Percentiles rank a stretch among this genome's conserved stretches.
Evolutionary conservation across 139 green algal species (phyloP).

Genomic region (Chlorella sp.): DNA sequence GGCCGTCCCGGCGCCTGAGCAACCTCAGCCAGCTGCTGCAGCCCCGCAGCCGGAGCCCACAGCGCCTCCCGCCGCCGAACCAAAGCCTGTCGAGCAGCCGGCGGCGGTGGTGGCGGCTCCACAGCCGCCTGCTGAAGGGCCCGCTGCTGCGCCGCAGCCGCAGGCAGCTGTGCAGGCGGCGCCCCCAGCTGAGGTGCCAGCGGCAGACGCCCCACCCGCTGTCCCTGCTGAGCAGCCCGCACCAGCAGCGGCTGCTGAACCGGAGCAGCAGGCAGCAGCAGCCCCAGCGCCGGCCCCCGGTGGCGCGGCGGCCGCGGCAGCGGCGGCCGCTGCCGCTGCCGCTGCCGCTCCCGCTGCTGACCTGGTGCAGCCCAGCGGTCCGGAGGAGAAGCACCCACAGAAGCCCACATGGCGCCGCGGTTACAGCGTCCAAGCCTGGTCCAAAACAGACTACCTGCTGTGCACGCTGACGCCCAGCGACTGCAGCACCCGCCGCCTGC

Average conservation of each 20-base stretch:
- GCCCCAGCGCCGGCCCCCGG: too few relatives aligned
- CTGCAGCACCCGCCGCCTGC: constrained; percentile 27
- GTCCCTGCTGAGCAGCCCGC: too few relatives aligned
- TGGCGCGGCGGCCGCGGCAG: background rate
- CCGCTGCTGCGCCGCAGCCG: background rate
- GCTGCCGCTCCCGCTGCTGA: background rate
- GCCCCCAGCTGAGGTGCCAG: too few relatives aligned
- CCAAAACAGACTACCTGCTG: constrained; percentile 7
- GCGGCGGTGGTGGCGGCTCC: background rate
- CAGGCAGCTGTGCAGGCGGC: too few relatives aligned
- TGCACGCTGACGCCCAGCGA: constrained; percentile 20
- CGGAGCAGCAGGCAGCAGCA: too few relatives aligned
- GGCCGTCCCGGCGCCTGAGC: background rate
- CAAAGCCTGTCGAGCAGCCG: background rate
- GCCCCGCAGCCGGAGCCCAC: background rate
- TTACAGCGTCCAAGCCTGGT: background rate
- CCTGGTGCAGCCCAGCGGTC: background rate
- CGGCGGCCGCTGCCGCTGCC: background rate
- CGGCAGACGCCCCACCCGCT: too few relatives aligned
- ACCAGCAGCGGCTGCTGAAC: too few relatives aligned
- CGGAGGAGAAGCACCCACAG: constrained; percentile 26
- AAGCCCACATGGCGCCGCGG: constrained; percentile 32
- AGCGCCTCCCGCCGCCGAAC: too few relatives aligned
- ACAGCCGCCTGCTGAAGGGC: background rate
- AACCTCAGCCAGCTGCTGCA: background rate